Conservation (phyloP, 352 stramenopile genomes). For the Globisporangium nunn region DNA sequence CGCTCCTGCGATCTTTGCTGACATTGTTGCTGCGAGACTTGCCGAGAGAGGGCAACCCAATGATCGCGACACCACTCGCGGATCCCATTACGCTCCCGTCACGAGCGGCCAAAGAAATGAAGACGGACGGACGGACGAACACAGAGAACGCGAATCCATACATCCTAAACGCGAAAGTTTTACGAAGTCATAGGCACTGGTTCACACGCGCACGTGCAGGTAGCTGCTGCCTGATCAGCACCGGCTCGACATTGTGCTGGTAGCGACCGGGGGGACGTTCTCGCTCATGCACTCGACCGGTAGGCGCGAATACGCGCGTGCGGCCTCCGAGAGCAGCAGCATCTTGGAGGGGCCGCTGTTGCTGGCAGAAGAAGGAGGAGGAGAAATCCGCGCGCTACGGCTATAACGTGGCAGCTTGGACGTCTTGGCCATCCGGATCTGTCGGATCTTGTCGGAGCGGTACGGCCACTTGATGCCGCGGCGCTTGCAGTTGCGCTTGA, state of each 20-base stretch:
- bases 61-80: no score
- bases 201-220: background rate
- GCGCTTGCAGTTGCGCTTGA: constrained; percentile 55
- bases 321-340: constrained; percentile 25
- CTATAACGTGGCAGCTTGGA: background rate
- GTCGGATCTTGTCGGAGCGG: constrained; percentile 44
- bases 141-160: no score
- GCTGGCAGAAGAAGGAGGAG: background rate
- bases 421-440: constrained; percentile 19
- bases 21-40: no score
- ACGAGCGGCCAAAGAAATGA: no score
- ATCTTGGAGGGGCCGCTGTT: background rate
- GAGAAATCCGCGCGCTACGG: constrained; percentile 3
- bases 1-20: no score
- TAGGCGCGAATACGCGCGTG: constrained; percentile 30
- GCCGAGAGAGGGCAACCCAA: no score
- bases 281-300: constrained; percentile 31
- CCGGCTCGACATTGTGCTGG: background rate
- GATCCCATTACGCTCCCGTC: no score
- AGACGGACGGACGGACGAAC: no score
- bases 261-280: background rate
- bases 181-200: no score
- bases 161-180: no score
- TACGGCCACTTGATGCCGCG: constrained; percentile 55
- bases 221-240: background rate